These are phyloP conservation scores for Umbelopsis sp. DNA, from an alignment of 192 early-diverging fungal species.

Conservation along the genomic window DNA sequence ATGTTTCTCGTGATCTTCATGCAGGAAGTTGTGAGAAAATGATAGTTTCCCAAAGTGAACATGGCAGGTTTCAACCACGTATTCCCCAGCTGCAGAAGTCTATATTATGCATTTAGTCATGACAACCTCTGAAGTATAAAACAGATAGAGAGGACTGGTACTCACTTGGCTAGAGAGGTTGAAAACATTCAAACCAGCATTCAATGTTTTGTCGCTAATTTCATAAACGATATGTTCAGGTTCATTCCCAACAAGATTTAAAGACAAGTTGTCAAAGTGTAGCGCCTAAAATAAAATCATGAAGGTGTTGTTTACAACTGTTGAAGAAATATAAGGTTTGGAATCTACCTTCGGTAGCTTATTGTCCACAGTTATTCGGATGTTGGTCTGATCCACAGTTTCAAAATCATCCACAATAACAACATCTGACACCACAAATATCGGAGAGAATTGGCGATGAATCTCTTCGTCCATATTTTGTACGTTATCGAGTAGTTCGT, in stretches of 20 bases:
- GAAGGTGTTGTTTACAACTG: background rate
- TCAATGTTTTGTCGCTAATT: constrained; percentile 43
- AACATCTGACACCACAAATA: constrained; percentile 52
- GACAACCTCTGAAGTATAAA: too few relatives aligned
- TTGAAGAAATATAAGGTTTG: background rate
- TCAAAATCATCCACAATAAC: constrained; percentile 61
- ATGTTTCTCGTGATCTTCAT: constrained; percentile 51
- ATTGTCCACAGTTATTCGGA: constrained; percentile 57
- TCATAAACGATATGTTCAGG: constrained; percentile 55
- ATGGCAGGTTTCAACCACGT: constrained; percentile 53
- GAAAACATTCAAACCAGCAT: constrained; percentile 52
- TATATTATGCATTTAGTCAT: constrained; percentile 8
- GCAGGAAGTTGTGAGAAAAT: constrained; percentile 55
- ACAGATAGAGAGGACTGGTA: background rate
- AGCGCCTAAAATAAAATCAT: constrained; percentile 33
- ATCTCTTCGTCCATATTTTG: constrained; percentile 47
- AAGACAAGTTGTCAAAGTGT: constrained; percentile 45
- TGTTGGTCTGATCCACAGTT: constrained; percentile 54
- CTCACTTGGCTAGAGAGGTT: constrained; percentile 53
- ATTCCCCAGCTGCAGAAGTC: constrained; percentile 62
- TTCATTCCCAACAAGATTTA: constrained; percentile 52
- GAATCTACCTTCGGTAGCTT: constrained; percentile 55
- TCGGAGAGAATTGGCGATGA: constrained; percentile 49
- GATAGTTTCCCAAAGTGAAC: constrained; percentile 60
- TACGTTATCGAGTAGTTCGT: constrained; percentile 47